Evolutionary conservation across 257 asterid genomes (phyloP).

Genomic region (Nemophila menziesii): DNA sequence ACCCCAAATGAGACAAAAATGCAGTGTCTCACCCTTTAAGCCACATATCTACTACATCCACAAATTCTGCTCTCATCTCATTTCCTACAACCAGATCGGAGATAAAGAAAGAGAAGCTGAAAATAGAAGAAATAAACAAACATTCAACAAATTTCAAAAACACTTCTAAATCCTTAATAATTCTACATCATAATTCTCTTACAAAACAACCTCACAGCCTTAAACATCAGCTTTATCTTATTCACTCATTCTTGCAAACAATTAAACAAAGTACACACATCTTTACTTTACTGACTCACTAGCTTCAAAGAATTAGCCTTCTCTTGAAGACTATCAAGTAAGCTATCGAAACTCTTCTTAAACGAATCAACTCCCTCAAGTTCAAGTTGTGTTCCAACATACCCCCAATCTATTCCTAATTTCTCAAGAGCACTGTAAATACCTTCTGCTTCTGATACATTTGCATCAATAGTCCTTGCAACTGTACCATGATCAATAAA

Average conservation of each 20-base stretch:
- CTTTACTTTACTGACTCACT: slow-evolving; percentile 39
- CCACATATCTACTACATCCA: too few species aligned
- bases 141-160: too few species aligned
- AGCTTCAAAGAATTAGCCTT: slow-evolving; percentile 83
- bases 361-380: slow-evolving; percentile 90
- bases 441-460: slow-evolving; percentile 81
- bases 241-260: slow-evolving; percentile 15
- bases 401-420: slow-evolving; percentile 79
- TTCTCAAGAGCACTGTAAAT: slow-evolving; percentile 80
- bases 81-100: too few species aligned
- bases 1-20: too few species aligned
- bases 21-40: too few species aligned
- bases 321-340: slow-evolving; percentile 91
- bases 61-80: too few species aligned
- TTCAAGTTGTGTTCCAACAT: slow-evolving; percentile 82
- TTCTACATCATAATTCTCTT: neutral
- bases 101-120: too few species aligned
- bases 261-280: slow-evolving; percentile 3
- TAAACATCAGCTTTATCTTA: slow-evolving; percentile 14
- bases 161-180: too few species aligned
- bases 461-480: slow-evolving; percentile 84
- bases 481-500: slow-evolving; percentile 83
- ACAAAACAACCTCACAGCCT: neutral
- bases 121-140: too few species aligned
- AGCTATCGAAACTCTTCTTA: slow-evolving; percentile 91